phyloP scores from a whole-genome alignment of 1,139 yeast species.

The Trichomonascaceae sp. region DNA sequence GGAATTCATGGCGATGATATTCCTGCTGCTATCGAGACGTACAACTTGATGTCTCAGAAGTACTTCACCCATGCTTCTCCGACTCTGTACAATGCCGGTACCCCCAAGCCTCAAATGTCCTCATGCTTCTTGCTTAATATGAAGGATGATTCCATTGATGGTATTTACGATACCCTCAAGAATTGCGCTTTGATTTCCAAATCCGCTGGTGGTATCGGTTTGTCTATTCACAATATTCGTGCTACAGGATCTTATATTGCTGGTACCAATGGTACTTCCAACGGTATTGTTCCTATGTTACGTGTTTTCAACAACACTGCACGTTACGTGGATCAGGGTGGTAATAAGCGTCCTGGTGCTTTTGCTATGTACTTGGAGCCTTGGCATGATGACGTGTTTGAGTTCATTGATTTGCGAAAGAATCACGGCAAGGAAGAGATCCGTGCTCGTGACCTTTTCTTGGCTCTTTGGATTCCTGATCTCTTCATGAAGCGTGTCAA shows the following conservation, averaged over 20 bases:
- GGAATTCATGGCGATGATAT: constrained; percentile 70
- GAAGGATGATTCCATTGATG: constrained; percentile 76
- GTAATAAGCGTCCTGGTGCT: constrained; percentile 82
- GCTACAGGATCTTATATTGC: constrained; percentile 68
- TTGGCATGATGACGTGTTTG: constrained; percentile 78
- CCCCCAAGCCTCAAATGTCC: constrained; percentile 67
- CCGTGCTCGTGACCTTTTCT: constrained; percentile 76
- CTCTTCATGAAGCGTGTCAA: constrained; percentile 86
- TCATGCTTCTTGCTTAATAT: constrained; percentile 76
- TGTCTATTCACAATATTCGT: constrained; percentile 70
- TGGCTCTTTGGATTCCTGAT: constrained; percentile 82
- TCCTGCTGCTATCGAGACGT: constrained; percentile 57
- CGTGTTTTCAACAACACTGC: constrained; percentile 80
- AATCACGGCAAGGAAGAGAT: constrained; percentile 81
- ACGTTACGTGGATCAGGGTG: constrained; percentile 84
- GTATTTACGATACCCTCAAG: constrained; percentile 70
- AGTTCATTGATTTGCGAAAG: constrained; percentile 65
- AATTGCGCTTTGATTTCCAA: constrained; percentile 73
- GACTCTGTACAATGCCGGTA: constrained; percentile 75
- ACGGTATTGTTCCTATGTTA: constrained; percentile 77
- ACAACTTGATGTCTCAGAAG: constrained; percentile 67
- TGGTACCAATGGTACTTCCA: constrained; percentile 70
- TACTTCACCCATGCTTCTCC: constrained; percentile 79
- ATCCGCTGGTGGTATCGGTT: constrained; percentile 80
- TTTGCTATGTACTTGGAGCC: constrained; percentile 77